Evolutionary conservation across 225 moss, liverwort and hornwort species (phyloP).

Genomic region (Marchantia polymorpha): DNA sequence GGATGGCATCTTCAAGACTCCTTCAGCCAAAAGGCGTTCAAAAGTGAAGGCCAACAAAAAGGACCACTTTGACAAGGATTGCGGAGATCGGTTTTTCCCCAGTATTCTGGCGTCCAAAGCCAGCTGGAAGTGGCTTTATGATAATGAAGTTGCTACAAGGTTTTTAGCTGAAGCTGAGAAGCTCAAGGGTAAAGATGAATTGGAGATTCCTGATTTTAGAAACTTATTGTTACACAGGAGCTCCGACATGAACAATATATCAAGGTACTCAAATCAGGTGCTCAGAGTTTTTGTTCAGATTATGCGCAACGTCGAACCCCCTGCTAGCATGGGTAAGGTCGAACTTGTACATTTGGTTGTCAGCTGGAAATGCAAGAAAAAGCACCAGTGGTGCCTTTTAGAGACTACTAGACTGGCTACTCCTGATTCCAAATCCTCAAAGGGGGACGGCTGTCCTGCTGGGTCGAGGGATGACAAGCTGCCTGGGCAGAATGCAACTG

Average conservation of each 20-base stretch:
- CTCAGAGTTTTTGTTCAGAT: conserved; percentile 43
- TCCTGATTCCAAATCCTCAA: neutral
- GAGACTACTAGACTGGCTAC: conserved; percentile 30
- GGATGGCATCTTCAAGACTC: neutral
- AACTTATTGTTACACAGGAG: conserved; percentile 30
- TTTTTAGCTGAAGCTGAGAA: conserved; percentile 43
- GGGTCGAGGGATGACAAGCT: neutral
- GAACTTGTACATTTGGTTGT: conserved; percentile 43
- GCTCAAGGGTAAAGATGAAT: conserved; percentile 25
- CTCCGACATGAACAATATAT: conserved; percentile 37
- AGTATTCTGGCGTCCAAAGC: conserved; percentile 29
- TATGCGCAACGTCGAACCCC: conserved; percentile 41
- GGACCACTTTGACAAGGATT: conserved; percentile 1
- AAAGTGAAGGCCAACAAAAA: conserved; percentile 12
- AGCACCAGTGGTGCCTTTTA: conserved; percentile 40
- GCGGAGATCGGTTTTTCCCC: neutral
- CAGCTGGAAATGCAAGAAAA: conserved; percentile 48
- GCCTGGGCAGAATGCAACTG: neutral
- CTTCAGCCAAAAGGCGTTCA: conserved; percentile 9
- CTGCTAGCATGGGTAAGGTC: conserved; percentile 30
- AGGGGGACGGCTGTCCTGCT: conserved; percentile 2
- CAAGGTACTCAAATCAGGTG: conserved; percentile 35
- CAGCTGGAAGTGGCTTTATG: conserved; percentile 45
- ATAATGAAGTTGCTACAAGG: conserved; percentile 17
- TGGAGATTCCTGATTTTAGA: conserved; percentile 33